phyloP scores from a whole-genome alignment of 108 stramenopile species.

The Ochromonas danica region DNA sequence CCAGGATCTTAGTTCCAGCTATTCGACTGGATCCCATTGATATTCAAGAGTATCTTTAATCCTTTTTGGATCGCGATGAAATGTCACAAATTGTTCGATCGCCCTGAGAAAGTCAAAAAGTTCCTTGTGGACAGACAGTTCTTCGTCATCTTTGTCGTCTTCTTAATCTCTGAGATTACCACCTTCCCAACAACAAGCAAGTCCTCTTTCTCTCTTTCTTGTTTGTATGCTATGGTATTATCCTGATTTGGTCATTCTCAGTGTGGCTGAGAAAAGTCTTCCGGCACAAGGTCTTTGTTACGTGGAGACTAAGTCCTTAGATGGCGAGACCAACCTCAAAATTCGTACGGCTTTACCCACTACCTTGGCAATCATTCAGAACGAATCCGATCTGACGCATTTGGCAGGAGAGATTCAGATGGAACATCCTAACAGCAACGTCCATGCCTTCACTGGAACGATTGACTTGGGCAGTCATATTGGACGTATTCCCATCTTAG shows the following conservation, averaged over 20 bases:
- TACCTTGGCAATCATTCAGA: background rate
- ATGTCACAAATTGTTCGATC: background rate
- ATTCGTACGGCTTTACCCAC: constrained; percentile 41
- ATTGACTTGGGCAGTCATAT: background rate
- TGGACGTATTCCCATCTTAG: background rate
- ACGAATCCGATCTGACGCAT: background rate
- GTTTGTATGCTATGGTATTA: background rate
- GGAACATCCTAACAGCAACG: constrained; percentile 52
- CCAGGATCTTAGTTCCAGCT: constrained; percentile 71
- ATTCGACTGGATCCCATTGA: constrained; percentile 40
- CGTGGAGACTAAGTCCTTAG: constrained; percentile 56
- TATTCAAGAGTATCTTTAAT: no score
- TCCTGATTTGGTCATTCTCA: constrained; percentile 50
- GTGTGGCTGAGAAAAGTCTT: constrained; percentile 44
- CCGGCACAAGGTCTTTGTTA: constrained; percentile 44
- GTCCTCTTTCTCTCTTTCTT: background rate
- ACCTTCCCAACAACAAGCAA: background rate
- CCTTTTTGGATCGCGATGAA: no score
- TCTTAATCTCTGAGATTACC: constrained; percentile 5
- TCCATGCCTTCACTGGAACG: constrained; percentile 45
- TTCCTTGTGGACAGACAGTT: constrained; percentile 31
- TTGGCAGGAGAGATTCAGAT: constrained; percentile 29
- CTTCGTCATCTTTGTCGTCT: constrained; percentile 29
- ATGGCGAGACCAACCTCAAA: constrained; percentile 60
- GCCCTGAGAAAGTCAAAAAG: constrained; percentile 4